Evolutionary conservation across 2,329 filamentous ascomycete species (phyloP).

Genomic region (Aspergillus sp.): DNA sequence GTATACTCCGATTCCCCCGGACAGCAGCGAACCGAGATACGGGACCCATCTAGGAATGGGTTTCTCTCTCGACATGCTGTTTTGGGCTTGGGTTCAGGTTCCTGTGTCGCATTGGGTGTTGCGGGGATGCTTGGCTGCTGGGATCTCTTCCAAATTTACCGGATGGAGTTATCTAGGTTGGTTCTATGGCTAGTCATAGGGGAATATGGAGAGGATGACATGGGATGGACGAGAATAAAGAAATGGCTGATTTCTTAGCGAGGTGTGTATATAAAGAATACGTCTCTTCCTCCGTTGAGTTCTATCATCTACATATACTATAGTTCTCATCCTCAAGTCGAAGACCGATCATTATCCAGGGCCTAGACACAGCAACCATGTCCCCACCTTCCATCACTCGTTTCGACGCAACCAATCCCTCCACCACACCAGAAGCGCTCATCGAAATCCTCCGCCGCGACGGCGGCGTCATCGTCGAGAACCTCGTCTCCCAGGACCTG

Average conservation of each 20-base stretch:
- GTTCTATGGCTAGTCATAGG: too few relatives aligned
- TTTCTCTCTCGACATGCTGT: neutral
- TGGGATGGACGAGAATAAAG: too few relatives aligned
- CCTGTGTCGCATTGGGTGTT: too few relatives aligned
- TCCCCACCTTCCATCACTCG: neutral
- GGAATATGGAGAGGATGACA: too few relatives aligned
- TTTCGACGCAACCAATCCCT: neutral
- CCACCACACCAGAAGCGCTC: neutral
- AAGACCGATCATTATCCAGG: too few relatives aligned
- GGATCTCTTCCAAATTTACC: too few relatives aligned
- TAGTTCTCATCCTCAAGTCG: neutral
- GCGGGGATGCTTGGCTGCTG: too few relatives aligned
- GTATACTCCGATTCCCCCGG: neutral
- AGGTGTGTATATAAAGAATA: too few relatives aligned
- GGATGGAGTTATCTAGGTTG: too few relatives aligned
- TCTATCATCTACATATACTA: too few relatives aligned
- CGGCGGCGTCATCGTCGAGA: slow-evolving; percentile 28
- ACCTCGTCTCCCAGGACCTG: slow-evolving; percentile 33
- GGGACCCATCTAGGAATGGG: neutral
- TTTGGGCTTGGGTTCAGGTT: neutral
- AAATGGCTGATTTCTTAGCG: too few relatives aligned
- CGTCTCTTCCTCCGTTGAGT: too few relatives aligned
- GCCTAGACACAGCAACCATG: neutral
- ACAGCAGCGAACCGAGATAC: neutral
- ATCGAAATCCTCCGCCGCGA: neutral